Evolutionary conservation across 805 yeast species (phyloP).

Genomic region (Schwanniomyces occidentalis): DNA sequence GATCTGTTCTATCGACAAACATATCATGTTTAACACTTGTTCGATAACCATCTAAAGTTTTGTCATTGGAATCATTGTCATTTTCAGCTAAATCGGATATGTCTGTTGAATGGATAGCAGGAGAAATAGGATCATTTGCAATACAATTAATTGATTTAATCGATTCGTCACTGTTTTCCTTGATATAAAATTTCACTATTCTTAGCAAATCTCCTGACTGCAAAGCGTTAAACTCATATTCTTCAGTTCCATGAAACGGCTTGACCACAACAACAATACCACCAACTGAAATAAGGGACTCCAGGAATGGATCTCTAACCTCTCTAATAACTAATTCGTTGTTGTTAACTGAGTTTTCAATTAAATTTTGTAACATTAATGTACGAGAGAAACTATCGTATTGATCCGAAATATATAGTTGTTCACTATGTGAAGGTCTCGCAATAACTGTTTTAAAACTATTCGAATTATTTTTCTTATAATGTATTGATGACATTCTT

Average conservation of each 20-base stretch:
- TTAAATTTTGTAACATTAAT: conserved; percentile 24
- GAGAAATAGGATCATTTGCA: neutral
- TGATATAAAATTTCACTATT: conserved; percentile 25
- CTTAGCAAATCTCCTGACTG: conserved; percentile 33
- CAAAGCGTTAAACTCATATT: conserved; percentile 21
- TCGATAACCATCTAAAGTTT: conserved; percentile 2
- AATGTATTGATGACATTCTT: neutral
- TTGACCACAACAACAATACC: conserved; percentile 33
- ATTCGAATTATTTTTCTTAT: conserved; percentile 1
- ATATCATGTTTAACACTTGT: conserved; percentile 2
- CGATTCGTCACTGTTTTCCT: conserved; percentile 4
- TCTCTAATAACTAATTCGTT: conserved; percentile 16
- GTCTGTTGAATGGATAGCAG: conserved; percentile 1
- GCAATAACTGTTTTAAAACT: conserved; percentile 12
- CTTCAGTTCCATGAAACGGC: conserved; percentile 21
- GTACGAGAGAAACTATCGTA: conserved; percentile 29
- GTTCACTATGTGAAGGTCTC: conserved; percentile 14
- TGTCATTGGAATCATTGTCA: neutral
- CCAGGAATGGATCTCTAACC: conserved; percentile 32
- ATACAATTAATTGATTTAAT: conserved; percentile 2
- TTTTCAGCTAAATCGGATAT: neutral
- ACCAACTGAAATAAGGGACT: conserved; percentile 24
- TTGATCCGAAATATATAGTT: conserved; percentile 13
- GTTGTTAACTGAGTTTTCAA: conserved; percentile 13
- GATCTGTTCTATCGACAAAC: conserved; percentile 14